Conservation (phyloP, 441 rosid species). For the Pelargonium australe region DNA sequence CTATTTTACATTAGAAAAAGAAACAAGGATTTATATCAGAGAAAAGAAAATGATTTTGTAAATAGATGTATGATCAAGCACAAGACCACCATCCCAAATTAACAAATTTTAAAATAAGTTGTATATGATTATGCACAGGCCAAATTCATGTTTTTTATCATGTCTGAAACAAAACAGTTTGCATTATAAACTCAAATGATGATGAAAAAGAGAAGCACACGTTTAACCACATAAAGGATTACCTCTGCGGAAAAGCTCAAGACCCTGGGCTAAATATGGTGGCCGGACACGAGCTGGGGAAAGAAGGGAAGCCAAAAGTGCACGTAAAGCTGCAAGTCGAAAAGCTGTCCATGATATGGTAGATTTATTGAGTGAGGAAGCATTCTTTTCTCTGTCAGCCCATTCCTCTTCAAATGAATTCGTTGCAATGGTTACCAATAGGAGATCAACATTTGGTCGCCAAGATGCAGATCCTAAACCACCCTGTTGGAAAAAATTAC, state of each 20-base stretch:
- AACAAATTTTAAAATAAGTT: too few relatives aligned
- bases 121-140: too few relatives aligned
- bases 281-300: slow-evolving; percentile 58
- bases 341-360: slow-evolving; percentile 38
- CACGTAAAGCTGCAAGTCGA: slow-evolving; percentile 63
- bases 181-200: slow-evolving; percentile 1
- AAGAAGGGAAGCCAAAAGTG: slow-evolving; percentile 69
- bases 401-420: slow-evolving; percentile 48
- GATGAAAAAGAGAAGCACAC: neutral
- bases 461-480: slow-evolving; percentile 60
- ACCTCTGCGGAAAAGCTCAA: slow-evolving; percentile 77
- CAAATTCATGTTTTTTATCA: too few relatives aligned
- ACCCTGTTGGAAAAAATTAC: slow-evolving; percentile 37
- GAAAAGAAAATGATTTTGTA: too few relatives aligned
- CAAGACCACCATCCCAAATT: too few relatives aligned
- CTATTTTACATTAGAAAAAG: too few relatives aligned
- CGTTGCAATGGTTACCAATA: slow-evolving; percentile 49
- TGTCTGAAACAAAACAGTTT: too few relatives aligned
- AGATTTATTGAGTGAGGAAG: slow-evolving; percentile 30
- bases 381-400: slow-evolving; percentile 37
- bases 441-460: slow-evolving; percentile 54
- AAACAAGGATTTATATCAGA: too few relatives aligned
- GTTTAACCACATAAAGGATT: slow-evolving; percentile 12
- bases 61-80: too few relatives aligned
- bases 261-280: slow-evolving; percentile 48